Evolutionary conservation across 176 grass and related monocot genomes (phyloP), one percentile per base, ranked within the genome.

Genomic region (Pontederia paniculata): DNA sequence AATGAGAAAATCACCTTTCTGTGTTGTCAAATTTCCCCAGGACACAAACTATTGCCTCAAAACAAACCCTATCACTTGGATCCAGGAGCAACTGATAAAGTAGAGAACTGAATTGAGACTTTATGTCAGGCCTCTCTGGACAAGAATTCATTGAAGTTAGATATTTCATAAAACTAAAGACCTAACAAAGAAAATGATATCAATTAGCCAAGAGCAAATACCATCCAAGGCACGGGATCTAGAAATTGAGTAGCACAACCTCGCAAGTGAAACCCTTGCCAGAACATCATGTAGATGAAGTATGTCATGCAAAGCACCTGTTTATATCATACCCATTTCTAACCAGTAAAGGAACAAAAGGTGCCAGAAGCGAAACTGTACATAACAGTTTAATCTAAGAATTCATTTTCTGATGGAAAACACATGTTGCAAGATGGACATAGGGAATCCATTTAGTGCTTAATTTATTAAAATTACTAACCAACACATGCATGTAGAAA

Each of bases 251-350:
- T 91, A 74, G 10, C 93, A 98, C 68, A 98, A 50, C 54, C 76
- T 91, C 74, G 93, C 93, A 64, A 98, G 93, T 69, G 85, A 98
- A 67, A 98, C 83, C 63, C 93, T 87, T 68, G 93, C 87, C 60
- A 98, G 83, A 72, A 91, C 93, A 75, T 98, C 93, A 80, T 98
- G 93, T 68, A 98, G 74, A 84, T 91, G 93, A 80, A 98, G 93
- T 70, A 98, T 82, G 71, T 98, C 93, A 49, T 88, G 87, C 65
- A 98, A 82, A 72, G 93, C 93, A 56, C 91, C 91, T 97, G 77
- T 68, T 79, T 68, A 69, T 87, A 68, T 74, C 56, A 76, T 23
- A 86, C 48, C 48, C 13, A 5, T 12, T 50, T 50, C 48, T 15
- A 8, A 50, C 15, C 48, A 50, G 15, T 57, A 17, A 25, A 57